Percentiles rank a stretch among this genome's conserved stretches.
phyloP scores from a whole-genome alignment of 768 basidiomycete genomes.

The Podaxis sp. region DNA sequence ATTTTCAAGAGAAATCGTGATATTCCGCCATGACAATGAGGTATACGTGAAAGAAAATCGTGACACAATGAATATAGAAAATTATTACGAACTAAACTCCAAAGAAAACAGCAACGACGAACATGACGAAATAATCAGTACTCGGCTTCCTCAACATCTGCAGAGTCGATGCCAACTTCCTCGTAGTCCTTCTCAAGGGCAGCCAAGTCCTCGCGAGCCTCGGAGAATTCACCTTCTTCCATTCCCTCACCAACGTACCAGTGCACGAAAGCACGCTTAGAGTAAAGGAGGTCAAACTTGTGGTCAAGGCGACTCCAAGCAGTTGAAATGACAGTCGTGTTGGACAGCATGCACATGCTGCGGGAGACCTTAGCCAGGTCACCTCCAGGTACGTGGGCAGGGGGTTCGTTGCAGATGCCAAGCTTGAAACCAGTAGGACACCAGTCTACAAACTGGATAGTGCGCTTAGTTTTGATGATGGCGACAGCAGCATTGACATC shows the following conservation, averaged over 20 bases:
- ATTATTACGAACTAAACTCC: conserved; percentile 19
- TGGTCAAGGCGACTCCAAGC: conserved; percentile 94
- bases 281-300: conserved; percentile 98
- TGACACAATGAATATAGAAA: conserved; percentile 20
- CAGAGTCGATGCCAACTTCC: conserved; percentile 81
- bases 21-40: conserved; percentile 28
- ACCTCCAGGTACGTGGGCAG: conserved; percentile 89
- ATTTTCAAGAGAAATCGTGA: conserved; percentile 21
- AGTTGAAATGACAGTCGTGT: conserved; percentile 89
- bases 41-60: conserved; percentile 30
- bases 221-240: conserved; percentile 99
- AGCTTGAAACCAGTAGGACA: conserved; percentile 98
- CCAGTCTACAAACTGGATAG: conserved; percentile 99
- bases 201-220: conserved; percentile 97
- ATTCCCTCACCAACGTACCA: conserved; percentile 99
- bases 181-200: conserved; percentile 96
- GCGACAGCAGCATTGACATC: conserved; percentile 92
- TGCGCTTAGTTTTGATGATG: conserved; percentile 95
- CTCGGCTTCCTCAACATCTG: conserved; percentile 69
- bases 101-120: conserved; percentile 18
- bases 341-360: conserved; percentile 96
- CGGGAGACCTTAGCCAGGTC: conserved; percentile 93
- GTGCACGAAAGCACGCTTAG: conserved; percentile 89
- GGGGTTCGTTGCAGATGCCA: conserved; percentile 96
- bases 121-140: conserved; percentile 37